Conservation (phyloP, 1,139 yeast species). For the Pichia sp. region DNA sequence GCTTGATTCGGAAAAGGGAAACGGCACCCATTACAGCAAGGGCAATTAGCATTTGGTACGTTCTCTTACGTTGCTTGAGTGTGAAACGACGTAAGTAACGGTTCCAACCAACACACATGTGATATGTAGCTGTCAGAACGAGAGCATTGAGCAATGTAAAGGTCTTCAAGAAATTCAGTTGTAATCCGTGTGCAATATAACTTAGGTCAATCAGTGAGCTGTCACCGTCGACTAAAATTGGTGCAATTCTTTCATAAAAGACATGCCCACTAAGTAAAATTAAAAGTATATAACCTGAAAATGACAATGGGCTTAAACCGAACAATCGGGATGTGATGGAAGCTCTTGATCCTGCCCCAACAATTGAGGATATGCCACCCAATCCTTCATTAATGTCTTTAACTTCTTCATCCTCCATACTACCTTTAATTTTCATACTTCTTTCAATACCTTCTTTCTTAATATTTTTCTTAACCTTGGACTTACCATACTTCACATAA, state of each 20-base stretch:
- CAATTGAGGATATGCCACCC: slow-evolving; percentile 48
- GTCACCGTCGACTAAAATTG: slow-evolving; percentile 56
- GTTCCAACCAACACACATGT: slow-evolving; percentile 36
- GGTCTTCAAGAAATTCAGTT: background rate
- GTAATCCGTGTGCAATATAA: slow-evolving; percentile 41
- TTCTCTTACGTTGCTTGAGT: slow-evolving; percentile 18
- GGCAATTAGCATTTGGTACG: slow-evolving; percentile 19
- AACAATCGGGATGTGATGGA: slow-evolving; percentile 37
- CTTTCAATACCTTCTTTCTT: background rate
- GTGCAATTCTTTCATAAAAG: slow-evolving; percentile 42
- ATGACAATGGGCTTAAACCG: slow-evolving; percentile 44
- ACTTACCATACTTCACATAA: slow-evolving; percentile 23
- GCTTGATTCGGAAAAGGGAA: slow-evolving; percentile 1
- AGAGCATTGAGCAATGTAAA: slow-evolving; percentile 13
- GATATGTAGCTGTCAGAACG: slow-evolving; percentile 33
- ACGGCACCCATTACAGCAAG: slow-evolving; percentile 15
- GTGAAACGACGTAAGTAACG: slow-evolving; percentile 26
- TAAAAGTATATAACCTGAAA: slow-evolving; percentile 52
- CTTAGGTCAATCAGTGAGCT: slow-evolving; percentile 50
- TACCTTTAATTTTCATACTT: slow-evolving; percentile 1
- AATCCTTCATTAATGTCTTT: slow-evolving; percentile 47
- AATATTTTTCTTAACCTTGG: slow-evolving; percentile 3
- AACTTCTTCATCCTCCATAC: slow-evolving; percentile 26
- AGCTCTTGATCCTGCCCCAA: slow-evolving; percentile 49
- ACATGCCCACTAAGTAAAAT: slow-evolving; percentile 45